phyloP scores from a whole-genome alignment of 805 yeast genomes.

The Blastobotrys peoriensis region DNA sequence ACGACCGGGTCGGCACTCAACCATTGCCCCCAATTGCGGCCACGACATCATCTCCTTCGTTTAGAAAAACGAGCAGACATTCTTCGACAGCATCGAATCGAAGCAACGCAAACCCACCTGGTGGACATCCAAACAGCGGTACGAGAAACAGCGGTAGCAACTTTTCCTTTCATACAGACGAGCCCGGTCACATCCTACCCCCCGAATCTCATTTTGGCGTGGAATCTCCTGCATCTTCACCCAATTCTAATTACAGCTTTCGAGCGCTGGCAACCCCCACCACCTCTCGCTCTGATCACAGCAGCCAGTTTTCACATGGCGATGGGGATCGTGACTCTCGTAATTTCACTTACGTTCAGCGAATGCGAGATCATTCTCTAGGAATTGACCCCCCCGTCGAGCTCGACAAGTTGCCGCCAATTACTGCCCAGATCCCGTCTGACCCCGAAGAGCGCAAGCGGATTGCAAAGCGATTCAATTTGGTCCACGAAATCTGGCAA shows the following conservation, averaged over 20 bases:
- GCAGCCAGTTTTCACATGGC: background rate
- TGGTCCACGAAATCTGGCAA: conserved; percentile 32
- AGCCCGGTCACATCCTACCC: no score
- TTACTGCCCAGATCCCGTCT: background rate
- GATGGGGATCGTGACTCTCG: background rate
- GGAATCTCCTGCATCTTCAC: background rate
- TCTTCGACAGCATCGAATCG: no score
- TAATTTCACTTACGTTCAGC: background rate
- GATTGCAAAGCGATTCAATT: conserved; percentile 22
- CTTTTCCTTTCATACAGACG: no score
- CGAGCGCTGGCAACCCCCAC: background rate
- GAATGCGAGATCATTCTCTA: background rate
- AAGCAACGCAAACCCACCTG: no score
- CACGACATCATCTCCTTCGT: no score
- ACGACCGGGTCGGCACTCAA: no score
- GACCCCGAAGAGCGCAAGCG: conserved; percentile 14
- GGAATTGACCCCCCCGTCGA: background rate
- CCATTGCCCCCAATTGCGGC: no score
- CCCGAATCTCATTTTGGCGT: no score
- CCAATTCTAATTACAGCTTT: background rate
- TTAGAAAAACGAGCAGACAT: no score
- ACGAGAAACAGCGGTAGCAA: no score
- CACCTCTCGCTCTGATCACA: background rate
- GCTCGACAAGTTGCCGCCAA: background rate
- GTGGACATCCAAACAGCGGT: no score